Evolutionary conservation across 805 yeast genomes (phyloP), one percentile per base, ranked within the genome.

Genomic region (Pichia paraexigua): DNA sequence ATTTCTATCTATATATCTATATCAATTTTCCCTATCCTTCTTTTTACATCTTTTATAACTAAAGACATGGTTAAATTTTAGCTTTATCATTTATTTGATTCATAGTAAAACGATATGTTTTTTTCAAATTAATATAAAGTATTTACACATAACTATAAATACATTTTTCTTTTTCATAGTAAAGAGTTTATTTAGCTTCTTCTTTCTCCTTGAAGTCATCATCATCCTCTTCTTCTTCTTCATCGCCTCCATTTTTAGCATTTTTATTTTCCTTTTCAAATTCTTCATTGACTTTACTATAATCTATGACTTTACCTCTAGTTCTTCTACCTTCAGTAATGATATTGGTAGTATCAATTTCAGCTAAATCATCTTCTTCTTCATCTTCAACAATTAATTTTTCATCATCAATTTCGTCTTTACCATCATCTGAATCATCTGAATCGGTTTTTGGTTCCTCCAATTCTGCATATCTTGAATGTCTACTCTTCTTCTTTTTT

Each of bases 271-370:
- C 83, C 47, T 70, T 71, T 49, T 78, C 81, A 60, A 87, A 68
- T 63, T 86, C 79, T 58, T 80, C 85, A 21, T 89, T 87, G 17
- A 95, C 89, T 69, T 87, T 84, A 52, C 80, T 74, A 67, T 85
- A 90, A 69, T 90, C 97, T 59, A 91, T 85, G 20, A 84, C 85
- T 63, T 83, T 85, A 17, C 97, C 95, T 59, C 97, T 79, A 9
- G 97, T 90, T 73, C 97, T 86, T 69, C 95, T 77, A 15, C 95
- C 94, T 18, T 80, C 71, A n/a, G 85, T 76, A 57, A 89, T 89
- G 64, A 90, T 89, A 69, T 90, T 91, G 41, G 89, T 72, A 41
- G 85, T 74, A 63, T 87, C 95, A 58, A 90, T 87, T 68, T 85
- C 95, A 37, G 77, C 75, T 57, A 88, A 72, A 60, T 85, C 92